Evolutionary conservation across 805 yeast species (phyloP).

Genomic region (Candida ipomoeae): DNA sequence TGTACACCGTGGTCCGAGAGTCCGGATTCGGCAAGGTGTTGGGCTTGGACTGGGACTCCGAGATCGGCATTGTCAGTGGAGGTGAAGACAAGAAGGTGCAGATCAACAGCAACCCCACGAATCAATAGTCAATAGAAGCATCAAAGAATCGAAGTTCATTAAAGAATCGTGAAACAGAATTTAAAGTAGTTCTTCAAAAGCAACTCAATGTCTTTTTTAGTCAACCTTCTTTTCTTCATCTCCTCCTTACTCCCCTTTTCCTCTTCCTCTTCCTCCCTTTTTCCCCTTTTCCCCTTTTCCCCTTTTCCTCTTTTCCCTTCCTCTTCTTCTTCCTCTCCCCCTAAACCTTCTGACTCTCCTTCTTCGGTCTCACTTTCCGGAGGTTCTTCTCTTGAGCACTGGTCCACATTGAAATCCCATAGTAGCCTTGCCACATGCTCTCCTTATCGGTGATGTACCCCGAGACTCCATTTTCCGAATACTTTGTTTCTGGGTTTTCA

Average conservation of each 20-base stretch:
- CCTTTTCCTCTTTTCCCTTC: too few relatives aligned
- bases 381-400: conserved; percentile 31
- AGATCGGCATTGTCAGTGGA: conserved; percentile 83
- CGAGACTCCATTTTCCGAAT: conserved; percentile 22
- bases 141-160: neutral
- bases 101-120: conserved; percentile 47
- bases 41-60: conserved; percentile 78
- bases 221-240: too few relatives aligned
- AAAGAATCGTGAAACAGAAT: too few relatives aligned
- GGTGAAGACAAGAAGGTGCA: conserved; percentile 94
- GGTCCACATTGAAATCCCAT: conserved; percentile 61
- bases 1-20: conserved; percentile 81
- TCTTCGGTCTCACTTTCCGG: conserved; percentile 4
- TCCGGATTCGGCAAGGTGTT: conserved; percentile 63
- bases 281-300: too few relatives aligned
- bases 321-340: neutral
- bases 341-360: neutral
- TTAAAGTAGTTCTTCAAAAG: too few relatives aligned
- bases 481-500: conserved; percentile 4
- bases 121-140: neutral
- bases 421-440: conserved; percentile 75
- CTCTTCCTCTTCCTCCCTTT: too few relatives aligned
- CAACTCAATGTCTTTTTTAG: too few relatives aligned
- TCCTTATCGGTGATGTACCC: conserved; percentile 65
- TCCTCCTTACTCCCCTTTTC: too few relatives aligned